These are phyloP conservation scores for Citrus mangshanensis DNA, from an alignment of 345 rosid species.

Conservation along the genomic window DNA sequence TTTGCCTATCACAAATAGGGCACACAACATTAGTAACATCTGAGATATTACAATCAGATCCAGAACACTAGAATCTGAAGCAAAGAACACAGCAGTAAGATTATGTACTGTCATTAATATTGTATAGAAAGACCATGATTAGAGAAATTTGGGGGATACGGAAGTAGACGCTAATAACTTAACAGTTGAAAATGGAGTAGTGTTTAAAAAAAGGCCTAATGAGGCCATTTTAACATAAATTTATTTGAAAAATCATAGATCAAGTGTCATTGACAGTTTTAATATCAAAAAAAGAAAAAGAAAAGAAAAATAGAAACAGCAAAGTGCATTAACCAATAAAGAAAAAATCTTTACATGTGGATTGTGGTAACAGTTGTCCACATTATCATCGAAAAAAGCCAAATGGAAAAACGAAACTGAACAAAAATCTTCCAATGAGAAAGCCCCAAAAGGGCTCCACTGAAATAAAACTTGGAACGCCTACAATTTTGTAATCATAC, in stretches of 20 bases:
- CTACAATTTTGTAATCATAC: background rate
- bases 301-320: too few species aligned
- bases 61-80: background rate
- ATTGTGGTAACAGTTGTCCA: too few species aligned
- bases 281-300: background rate
- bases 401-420: too few species aligned
- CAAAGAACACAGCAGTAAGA: too few species aligned
- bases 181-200: background rate
- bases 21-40: conserved; percentile 1
- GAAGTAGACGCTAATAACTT: background rate
- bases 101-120: background rate
- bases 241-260: background rate
- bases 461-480: background rate
- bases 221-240: background rate
- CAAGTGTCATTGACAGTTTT: background rate
- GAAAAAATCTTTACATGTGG: too few species aligned
- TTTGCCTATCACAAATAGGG: conserved; percentile 42
- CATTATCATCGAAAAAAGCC: too few species aligned
- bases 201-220: background rate
- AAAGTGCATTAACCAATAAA: too few species aligned
- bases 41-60: background rate
- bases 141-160: background rate
- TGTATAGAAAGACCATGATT: background rate
- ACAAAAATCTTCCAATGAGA: too few species aligned
- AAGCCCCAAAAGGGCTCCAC: background rate